phyloP scores from a whole-genome alignment of 768 basidiomycete species.

The Hirschioporus abietinus region DNA sequence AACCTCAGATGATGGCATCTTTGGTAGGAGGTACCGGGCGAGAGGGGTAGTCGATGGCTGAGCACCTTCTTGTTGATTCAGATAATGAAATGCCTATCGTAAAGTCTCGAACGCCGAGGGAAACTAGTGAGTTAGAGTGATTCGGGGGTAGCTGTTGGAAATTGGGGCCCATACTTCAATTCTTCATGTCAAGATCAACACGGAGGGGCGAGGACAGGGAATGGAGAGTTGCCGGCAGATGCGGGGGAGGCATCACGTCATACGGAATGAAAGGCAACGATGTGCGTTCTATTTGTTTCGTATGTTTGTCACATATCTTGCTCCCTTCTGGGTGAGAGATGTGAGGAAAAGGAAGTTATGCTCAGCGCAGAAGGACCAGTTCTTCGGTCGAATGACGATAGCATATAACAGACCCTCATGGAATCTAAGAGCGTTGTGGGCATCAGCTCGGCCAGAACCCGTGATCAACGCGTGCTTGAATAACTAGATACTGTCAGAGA shows the following conservation, averaged over 20 bases:
- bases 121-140: not conserved
- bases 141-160: not conserved
- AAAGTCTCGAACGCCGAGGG: not conserved
- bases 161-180: not conserved
- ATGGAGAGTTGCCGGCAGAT: not conserved
- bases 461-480: not conserved
- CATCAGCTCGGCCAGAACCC: not conserved
- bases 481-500: not conserved
- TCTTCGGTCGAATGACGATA: not conserved
- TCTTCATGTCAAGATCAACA: not conserved
- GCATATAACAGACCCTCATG: not conserved
- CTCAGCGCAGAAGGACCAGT: not conserved
- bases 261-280: not conserved
- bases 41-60: not conserved
- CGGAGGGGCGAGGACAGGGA: not conserved
- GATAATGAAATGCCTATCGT: not conserved
- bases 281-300: not conserved
- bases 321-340: not conserved
- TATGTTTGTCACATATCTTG: not conserved
- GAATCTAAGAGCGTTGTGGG: not conserved
- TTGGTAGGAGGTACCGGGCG: no score
- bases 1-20: no score
- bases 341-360: not conserved
- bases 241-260: not conserved
- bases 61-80: not conserved